phyloP scores from a whole-genome alignment of 2,329 filamentous ascomycete genomes.

The Claviceps pazoutovae region DNA sequence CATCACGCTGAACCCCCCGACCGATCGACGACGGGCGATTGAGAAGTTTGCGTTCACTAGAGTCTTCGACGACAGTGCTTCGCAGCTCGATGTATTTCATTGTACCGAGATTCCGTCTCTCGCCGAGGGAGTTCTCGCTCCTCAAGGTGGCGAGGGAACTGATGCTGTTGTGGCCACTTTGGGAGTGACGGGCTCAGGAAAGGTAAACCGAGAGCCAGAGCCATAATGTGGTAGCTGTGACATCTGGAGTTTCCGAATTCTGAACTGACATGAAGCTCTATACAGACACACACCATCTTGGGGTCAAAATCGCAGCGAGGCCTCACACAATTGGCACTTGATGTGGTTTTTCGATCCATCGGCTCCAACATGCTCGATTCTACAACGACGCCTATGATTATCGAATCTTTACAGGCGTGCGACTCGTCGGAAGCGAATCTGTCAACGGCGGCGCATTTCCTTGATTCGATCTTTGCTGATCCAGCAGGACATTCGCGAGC shows the following conservation, averaged over 20 bases:
- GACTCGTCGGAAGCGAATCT: conserved; percentile 74
- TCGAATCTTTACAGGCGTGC: conserved; percentile 60
- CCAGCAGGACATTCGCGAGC: conserved; percentile 38
- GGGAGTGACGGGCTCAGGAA: conserved; percentile 90
- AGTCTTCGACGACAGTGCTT: conserved; percentile 78
- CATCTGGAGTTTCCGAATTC: not conserved
- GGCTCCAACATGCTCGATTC: conserved; percentile 55
- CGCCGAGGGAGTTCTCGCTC: conserved; percentile 67
- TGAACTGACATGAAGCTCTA: not conserved
- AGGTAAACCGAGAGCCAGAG: conserved; percentile 40
- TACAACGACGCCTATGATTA: conserved; percentile 42
- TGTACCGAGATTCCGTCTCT: conserved; percentile 61
- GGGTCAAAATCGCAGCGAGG: conserved; percentile 78
- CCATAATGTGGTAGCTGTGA: not conserved
- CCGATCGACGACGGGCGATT: conserved; percentile 73
- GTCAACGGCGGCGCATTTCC: conserved; percentile 57
- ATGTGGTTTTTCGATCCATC: conserved; percentile 76
- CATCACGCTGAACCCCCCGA: conserved; percentile 66
- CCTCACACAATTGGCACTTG: conserved; percentile 80
- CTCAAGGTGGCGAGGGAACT: conserved; percentile 59
- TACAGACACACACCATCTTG: conserved; percentile 85
- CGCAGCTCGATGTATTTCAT: conserved; percentile 76
- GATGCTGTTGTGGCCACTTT: conserved; percentile 85
- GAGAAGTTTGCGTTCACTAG: conserved; percentile 91
- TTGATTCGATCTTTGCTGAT: conserved; percentile 68